These are phyloP conservation scores for Canariomyces notabilis DNA, from an alignment of 2,329 filamentous ascomycete genomes.

Conservation along the genomic window DNA sequence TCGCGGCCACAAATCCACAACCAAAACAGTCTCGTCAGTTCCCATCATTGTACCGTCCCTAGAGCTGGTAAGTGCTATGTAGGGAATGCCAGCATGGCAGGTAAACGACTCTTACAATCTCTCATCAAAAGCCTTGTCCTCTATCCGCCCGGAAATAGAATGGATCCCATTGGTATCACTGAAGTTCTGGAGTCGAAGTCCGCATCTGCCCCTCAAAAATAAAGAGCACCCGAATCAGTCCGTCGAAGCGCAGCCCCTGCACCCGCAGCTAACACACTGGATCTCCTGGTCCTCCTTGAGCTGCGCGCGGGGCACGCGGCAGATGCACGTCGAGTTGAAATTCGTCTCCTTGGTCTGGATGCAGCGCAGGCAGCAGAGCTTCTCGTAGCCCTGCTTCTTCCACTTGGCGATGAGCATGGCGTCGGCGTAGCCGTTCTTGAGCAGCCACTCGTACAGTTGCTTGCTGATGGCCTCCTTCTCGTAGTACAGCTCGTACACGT, in stretches of 20 bases:
- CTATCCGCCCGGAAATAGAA: background rate
- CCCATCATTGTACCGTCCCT: background rate
- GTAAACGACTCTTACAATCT: slow-evolving; percentile 17
- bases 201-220: background rate
- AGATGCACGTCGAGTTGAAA: slow-evolving; percentile 96
- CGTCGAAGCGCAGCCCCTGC: slow-evolving; percentile 80
- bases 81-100: background rate
- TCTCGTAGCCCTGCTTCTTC: slow-evolving; percentile 99
- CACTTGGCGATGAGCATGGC: slow-evolving; percentile 96
- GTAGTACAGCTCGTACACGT: slow-evolving; percentile 97
- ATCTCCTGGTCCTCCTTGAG: slow-evolving; percentile 87
- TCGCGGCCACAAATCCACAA: slow-evolving; percentile 2
- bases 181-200: background rate
- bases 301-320: slow-evolving; percentile 83
- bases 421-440: slow-evolving; percentile 96
- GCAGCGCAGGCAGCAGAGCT: slow-evolving; percentile 92
- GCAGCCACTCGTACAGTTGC: slow-evolving; percentile 86
- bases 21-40: background rate
- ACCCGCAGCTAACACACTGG: slow-evolving; percentile 93
- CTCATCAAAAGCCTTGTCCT: background rate
- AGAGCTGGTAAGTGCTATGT: slow-evolving; percentile 8
- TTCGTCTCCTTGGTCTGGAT: slow-evolving; percentile 99
- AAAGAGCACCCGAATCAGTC: slow-evolving; percentile 51
- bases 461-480: slow-evolving; percentile 94
- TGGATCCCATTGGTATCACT: slow-evolving; percentile 5